Evolutionary conservation across 805 yeast species (phyloP), one percentile per base, ranked within the genome.

Genomic region (Starmerella powellii): DNA sequence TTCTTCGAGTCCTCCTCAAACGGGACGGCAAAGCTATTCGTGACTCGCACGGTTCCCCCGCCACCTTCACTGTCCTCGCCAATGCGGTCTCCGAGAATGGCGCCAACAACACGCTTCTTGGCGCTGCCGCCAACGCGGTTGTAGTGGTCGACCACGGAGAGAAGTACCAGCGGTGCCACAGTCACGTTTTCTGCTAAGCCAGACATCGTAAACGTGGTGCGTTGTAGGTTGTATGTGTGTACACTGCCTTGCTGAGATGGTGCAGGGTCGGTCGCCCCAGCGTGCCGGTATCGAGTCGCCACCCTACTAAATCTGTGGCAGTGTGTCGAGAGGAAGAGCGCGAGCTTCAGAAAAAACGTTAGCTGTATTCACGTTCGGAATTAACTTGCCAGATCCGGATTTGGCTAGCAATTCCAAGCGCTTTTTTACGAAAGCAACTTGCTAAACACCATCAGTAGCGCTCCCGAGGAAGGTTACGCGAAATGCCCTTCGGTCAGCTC

Each of bases 11-110:
- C 98, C 61, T 91, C 99, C 64, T 91, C 98, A 59, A 91, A 91
- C 1, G 99, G 99, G 38, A 91, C 82, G 8, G 97, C 99, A 67
- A 84, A 91, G 20, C 93, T 80, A 65, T 91, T 91, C 41, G 95
- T 76, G 17, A 87, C 88, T 40, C 78, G 75, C 37, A 87, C 75
- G 1, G 10, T 68, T 59, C 13, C 74, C 63, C 40, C 38, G 19
- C 40, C 29, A 13, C 30, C 30, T 27, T 27, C 30, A n/a, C 30
- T 13, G 27, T 15, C 27, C 12, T 11, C 37, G 18, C 40, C 51
- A 28, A 29, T 48, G 69, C 73, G 31, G 56, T 85, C 94, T 16
- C 99, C 99, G 41, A 91, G 69, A 41, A 91, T 75, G 33, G 86
- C 96, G 46, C 99, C 99, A 15, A 91, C 82, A 17, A 87, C 95